Percentiles rank a stretch among this genome's conserved stretches.
These are phyloP conservation scores for Isabelozyma pseudorhagii DNA, from an alignment of 805 yeast genomes.

Conservation along the genomic window DNA sequence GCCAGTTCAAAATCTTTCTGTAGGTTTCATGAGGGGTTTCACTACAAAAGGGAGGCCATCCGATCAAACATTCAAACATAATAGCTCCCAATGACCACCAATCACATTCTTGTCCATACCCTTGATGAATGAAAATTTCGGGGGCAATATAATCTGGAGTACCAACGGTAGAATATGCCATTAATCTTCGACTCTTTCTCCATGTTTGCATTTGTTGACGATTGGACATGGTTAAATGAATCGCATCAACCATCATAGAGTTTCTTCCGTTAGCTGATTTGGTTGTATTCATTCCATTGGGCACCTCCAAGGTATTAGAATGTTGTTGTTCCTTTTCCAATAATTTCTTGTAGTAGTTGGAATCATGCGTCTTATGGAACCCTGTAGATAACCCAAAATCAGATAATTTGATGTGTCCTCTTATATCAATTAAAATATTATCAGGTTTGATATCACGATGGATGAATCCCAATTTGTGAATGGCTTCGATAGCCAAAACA, in stretches of 20 bases:
- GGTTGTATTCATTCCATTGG: conserved; percentile 6
- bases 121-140: conserved; percentile 87
- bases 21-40: conserved; percentile 95
- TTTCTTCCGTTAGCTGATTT: conserved; percentile 49
- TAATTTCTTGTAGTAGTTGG: conserved; percentile 78
- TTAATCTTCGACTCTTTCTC: conserved; percentile 85
- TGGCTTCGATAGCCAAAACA: conserved; percentile 90
- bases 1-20: conserved; percentile 87
- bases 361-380: conserved; percentile 89
- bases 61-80: conserved; percentile 93
- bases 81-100: conserved; percentile 98
- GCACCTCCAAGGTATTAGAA: conserved; percentile 15
- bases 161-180: conserved; percentile 97
- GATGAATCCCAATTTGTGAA: conserved; percentile 88
- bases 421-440: conserved; percentile 81
- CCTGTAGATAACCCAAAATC: conserved; percentile 88
- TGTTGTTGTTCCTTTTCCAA: conserved; percentile 54
- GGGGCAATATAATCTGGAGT: conserved; percentile 97
- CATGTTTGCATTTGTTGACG: conserved; percentile 94
- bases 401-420: conserved; percentile 64
- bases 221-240: conserved; percentile 91
- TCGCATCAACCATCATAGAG: conserved; percentile 88
- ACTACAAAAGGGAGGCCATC: conserved; percentile 97
- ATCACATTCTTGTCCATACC: conserved; percentile 95
- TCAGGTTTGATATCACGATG: conserved; percentile 98